A percentile compares a stretch with the other conserved stretches of the same genome.
Conservation (phyloP, 2,329 filamentous ascomycete species). For the Coniochaeta ligniaria region DNA sequence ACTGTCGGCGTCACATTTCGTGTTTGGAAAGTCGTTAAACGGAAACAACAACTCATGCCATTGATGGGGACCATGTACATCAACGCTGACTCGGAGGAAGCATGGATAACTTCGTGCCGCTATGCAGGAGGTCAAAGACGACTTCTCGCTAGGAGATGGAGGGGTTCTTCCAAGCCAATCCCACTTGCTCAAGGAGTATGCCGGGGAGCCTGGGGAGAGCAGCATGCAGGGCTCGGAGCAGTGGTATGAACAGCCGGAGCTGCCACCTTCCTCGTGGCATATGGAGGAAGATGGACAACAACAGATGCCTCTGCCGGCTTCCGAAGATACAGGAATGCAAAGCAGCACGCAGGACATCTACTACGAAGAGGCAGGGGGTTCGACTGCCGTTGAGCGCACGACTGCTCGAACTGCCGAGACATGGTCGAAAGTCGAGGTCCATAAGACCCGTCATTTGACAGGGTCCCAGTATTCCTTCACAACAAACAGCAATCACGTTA, state of each 20-base stretch:
- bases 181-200: too few species aligned
- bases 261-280: not conserved
- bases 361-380: too few species aligned
- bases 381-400: too few species aligned
- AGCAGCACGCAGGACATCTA: not conserved
- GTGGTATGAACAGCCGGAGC: not conserved
- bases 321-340: not conserved
- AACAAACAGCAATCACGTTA: too few species aligned
- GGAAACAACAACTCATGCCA: not conserved
- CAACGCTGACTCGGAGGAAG: not conserved
- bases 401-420: too few species aligned
- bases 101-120: not conserved
- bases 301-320: not conserved
- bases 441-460: too few species aligned
- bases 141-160: not conserved
- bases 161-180: not conserved
- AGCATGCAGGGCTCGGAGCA: not conserved
- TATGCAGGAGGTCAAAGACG: not conserved
- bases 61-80: not conserved
- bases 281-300: not conserved
- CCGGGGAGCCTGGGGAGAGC: not conserved
- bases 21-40: not conserved
- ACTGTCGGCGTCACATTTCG: not conserved
- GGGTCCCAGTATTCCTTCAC: too few species aligned
- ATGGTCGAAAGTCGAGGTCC: too few species aligned